A percentile compares a stretch with the other conserved stretches of the same genome.
Conservation (phyloP, 768 basidiomycete species). For the Hirschioporus abietinus region DNA sequence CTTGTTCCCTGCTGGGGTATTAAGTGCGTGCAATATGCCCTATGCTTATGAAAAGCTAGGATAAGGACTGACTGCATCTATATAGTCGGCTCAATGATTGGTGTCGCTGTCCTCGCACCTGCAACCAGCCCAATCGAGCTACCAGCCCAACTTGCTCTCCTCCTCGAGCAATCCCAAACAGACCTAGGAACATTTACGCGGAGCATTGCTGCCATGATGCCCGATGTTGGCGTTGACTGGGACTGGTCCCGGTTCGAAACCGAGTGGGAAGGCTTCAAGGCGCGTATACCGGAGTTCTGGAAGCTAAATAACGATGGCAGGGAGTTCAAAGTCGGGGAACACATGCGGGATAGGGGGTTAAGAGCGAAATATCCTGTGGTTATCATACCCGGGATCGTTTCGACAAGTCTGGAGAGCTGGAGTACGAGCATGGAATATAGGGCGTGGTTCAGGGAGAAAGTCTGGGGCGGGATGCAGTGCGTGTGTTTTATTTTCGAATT, state of each 20-base stretch:
- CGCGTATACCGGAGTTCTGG: constrained; percentile 75
- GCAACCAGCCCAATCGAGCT: constrained; percentile 55
- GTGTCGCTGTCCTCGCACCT: constrained; percentile 61
- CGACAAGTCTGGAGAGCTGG: constrained; percentile 81
- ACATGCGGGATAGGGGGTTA: constrained; percentile 57
- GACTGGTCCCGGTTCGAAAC: constrained; percentile 64
- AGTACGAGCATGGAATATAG: constrained; percentile 81
- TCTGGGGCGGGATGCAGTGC: constrained; percentile 33
- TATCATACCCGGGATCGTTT: constrained; percentile 86
- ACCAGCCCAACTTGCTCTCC: constrained; percentile 57
- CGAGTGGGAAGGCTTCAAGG: constrained; percentile 66
- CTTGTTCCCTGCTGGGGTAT: neutral
- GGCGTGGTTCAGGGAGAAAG: constrained; percentile 85
- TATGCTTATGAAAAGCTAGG: neutral
- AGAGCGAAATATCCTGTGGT: constrained; percentile 74
- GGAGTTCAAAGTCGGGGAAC: constrained; percentile 74
- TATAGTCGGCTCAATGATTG: constrained; percentile 61
- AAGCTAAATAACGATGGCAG: constrained; percentile 76
- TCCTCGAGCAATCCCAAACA: constrained; percentile 64
- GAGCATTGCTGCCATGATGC: constrained; percentile 49
- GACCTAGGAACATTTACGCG: constrained; percentile 2
- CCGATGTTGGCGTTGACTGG: constrained; percentile 34
- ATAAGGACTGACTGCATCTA: neutral
- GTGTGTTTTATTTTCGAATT: constrained; percentile 3
- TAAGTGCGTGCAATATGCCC: neutral